Base-by-base conservation (phyloP, 805 yeast genomes). In the Debaryomyces castellii region DNA sequence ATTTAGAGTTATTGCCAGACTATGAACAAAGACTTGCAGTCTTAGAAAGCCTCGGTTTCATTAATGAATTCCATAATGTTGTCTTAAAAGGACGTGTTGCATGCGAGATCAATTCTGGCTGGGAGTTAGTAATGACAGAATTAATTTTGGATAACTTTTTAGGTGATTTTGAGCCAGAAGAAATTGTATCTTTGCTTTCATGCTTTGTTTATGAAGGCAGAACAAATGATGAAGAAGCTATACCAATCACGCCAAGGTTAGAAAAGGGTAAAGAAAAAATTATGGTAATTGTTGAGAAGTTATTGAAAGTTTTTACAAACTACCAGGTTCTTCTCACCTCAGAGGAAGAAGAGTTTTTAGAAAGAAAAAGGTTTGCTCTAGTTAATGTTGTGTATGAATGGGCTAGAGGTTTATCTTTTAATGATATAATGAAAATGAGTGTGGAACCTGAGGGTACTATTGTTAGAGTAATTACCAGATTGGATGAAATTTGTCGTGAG, bases 381-480 rank as follows among this genome's bases (percentile, higher is more conserved):
- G 87, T 89, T 66, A 92, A 90, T 62, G 96, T 89, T 10, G 96
- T 92, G 4, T 94, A 92, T 63, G 97, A 94, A 67, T 94, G 99
- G 99, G 97, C 98, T 1, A 77, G 95, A 52, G 99, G 99, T 2
- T 77, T 72, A 75, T 78, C 95, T 0, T 94, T 94, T 71, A 85
- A 86, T 52, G 95, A 89, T 47, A 92, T 94, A 52, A 94, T 91
- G 85, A 85, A 81, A 48, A 77, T 89, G 51, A 88, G 96, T 47
- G 83, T 82, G 16, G 96, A 91, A 57, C 91, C 89, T 30, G 99
- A 94, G 67, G 99, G 99, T 35, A 88, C 96, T 0, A 94, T 94
- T 59, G 99, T 94, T 18, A 79, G 99, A 59, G 98, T 94, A 4
- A 92, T 94, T 39, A 89, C 96, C 1, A 78, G 97, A 56, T 69